Base-by-base conservation (phyloP, 148 eudicot genomes). In the Euryodendron excelsum region DNA sequence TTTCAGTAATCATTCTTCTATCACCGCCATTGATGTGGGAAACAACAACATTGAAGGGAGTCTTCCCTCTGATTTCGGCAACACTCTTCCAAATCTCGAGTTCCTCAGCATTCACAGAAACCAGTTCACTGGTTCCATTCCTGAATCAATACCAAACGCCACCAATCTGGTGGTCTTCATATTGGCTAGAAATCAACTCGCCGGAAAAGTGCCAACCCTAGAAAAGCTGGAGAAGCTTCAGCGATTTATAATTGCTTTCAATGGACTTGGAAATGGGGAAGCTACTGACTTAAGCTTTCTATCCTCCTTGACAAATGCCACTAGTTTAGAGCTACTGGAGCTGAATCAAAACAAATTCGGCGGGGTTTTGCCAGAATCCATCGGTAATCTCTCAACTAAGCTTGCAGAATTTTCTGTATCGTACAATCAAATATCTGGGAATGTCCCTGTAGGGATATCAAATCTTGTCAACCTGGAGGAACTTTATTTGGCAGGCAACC, bases 231-330 rank as follows among this genome's bases (percentile, higher is more conserved):
- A 48, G 25, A 73, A 53, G n/a, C 56, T 79, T 45, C 67, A 63
- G 55, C 13, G 60, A 45, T 33, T 79, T 21, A 0, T 12, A 12
- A 37, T 73, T 25, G 60, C 41, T 20, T 23, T 15, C 34, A 79
- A 79, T 56, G 12, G 27, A 18, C 88, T 89, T 3, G 88, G 89
- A 47, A 34, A 23, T 18, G 80, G 69, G 41, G 65, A 45, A 75
- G 41, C 65, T 11, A 44, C 56, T 44, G 91, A 82, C 77, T 58
- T 84, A 72, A 36, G 31, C 25, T 84, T 85, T 52, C 36, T 85
- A 27, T 75, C 80, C 17, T 79, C 84, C 20, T 67, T 85, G 31
- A 69, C 72, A 44, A 85, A 88, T 75, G 80, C 85, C 55, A 81
- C 82, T 60, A 74, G 9, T 23, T 74, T 88, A 23, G 21, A 23